These are phyloP conservation scores for Nothophaeocryptopus gaeumannii DNA, from an alignment of 2,329 filamentous ascomycete species.

Conservation along the genomic window DNA sequence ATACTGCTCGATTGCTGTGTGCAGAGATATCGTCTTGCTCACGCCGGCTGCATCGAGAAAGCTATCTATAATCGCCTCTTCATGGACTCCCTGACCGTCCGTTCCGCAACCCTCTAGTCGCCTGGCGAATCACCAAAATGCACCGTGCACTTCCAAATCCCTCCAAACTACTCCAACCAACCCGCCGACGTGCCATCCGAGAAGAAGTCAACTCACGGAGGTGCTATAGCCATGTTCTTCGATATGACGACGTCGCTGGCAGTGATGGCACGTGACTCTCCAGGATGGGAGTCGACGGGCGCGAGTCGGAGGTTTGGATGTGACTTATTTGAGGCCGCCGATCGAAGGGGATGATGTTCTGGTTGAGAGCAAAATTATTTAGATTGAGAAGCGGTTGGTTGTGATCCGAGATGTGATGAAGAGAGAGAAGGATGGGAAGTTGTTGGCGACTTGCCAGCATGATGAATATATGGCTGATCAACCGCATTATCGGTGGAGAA, in stretches of 20 bases:
- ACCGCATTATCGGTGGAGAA: constrained; percentile 10
- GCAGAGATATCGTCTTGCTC: background rate
- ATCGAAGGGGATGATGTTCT: constrained; percentile 37
- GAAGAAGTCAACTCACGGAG: constrained; percentile 29
- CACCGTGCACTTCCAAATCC: constrained; percentile 16
- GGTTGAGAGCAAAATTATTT: constrained; percentile 43
- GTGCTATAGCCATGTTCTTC: constrained; percentile 53
- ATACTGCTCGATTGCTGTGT: too few species aligned
- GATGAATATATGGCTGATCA: constrained; percentile 18
- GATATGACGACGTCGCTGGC: constrained; percentile 50
- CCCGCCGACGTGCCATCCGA: constrained; percentile 4
- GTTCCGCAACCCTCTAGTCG: constrained; percentile 9
- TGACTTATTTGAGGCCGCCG: constrained; percentile 44
- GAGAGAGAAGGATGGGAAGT: constrained; percentile 30
- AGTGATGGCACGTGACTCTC: constrained; percentile 13
- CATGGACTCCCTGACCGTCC: constrained; percentile 6
- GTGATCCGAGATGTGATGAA: constrained; percentile 41
- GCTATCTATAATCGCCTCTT: constrained; percentile 20
- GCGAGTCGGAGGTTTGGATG: constrained; percentile 38
- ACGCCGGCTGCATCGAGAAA: constrained; percentile 8
- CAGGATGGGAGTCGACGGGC: background rate
- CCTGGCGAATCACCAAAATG: constrained; percentile 12
- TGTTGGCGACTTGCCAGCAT: constrained; percentile 32
- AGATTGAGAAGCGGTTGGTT: constrained; percentile 41
- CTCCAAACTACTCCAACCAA: constrained; percentile 18